These are phyloP conservation scores for Lenzites betulinus DNA, from an alignment of 768 basidiomycete genomes.

Conservation along the genomic window DNA sequence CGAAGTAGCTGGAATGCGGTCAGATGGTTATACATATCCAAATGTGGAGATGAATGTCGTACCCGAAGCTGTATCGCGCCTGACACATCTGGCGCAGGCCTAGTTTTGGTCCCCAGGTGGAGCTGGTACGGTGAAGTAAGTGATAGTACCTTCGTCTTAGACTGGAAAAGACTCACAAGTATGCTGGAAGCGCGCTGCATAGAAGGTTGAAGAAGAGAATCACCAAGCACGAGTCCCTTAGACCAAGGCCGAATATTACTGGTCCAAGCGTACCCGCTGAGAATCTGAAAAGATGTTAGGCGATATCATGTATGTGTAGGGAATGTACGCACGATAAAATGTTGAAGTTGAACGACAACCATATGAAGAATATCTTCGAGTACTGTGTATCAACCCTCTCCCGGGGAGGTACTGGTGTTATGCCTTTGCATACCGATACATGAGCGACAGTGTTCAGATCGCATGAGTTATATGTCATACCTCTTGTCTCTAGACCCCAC, in stretches of 20 bases:
- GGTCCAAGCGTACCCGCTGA: slow-evolving; percentile 51
- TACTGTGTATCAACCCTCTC: slow-evolving; percentile 42
- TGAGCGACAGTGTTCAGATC: not conserved
- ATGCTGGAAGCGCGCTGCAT: slow-evolving; percentile 44
- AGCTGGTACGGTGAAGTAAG: slow-evolving; percentile 29
- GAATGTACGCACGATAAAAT: slow-evolving; percentile 38
- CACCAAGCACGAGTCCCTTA: slow-evolving; percentile 46
- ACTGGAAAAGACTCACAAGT: slow-evolving; percentile 37
- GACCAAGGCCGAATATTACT: slow-evolving; percentile 42
- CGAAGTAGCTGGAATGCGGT: slow-evolving; percentile 51
- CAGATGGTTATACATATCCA: slow-evolving; percentile 28
- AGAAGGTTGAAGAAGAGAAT: slow-evolving; percentile 51
- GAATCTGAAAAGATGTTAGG: slow-evolving; percentile 33
- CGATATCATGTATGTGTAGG: not conserved
- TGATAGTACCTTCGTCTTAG: not conserved
- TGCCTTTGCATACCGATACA: slow-evolving; percentile 24
- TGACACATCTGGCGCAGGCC: slow-evolving; percentile 85
- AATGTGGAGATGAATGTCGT: slow-evolving; percentile 36
- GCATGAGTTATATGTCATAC: slow-evolving; percentile 18
- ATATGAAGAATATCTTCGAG: slow-evolving; percentile 44
- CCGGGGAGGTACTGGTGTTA: slow-evolving; percentile 37
- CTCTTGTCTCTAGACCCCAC: slow-evolving; percentile 38
- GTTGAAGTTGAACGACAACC: slow-evolving; percentile 43
- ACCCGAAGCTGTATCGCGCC: slow-evolving; percentile 63
- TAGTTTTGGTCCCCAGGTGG: slow-evolving; percentile 77